Conservation (phyloP, 495 filamentous ascomycete genomes). For the Podospora pseudocomata region DNA sequence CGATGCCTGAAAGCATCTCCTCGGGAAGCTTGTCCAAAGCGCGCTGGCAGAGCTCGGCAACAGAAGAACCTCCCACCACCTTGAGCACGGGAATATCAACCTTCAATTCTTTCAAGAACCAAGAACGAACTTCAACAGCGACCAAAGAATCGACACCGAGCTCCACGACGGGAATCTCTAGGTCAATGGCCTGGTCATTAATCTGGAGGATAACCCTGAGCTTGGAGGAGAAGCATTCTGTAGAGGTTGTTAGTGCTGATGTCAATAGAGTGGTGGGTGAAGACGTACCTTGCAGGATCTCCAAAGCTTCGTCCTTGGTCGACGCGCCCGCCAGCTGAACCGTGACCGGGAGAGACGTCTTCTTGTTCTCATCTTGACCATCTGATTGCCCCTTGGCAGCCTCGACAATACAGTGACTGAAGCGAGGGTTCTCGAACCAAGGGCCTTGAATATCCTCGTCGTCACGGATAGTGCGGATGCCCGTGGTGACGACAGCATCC, state of each 20-base stretch:
- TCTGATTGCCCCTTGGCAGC: neutral
- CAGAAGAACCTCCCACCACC: constrained; percentile 41
- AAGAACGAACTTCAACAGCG: constrained; percentile 42
- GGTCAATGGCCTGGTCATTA: constrained; percentile 5
- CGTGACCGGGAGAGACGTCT: neutral
- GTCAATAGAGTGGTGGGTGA: neutral
- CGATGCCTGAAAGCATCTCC: neutral
- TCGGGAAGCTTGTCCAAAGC: constrained; percentile 12
- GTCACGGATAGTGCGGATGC: constrained; percentile 8
- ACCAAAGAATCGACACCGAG: constrained; percentile 46
- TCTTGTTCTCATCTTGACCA: constrained; percentile 1
- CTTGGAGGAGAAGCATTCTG: constrained; percentile 11
- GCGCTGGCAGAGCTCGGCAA: constrained; percentile 26
- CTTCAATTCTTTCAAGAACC: constrained; percentile 41
- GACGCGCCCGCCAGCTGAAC: neutral
- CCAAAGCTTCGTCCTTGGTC: neutral
- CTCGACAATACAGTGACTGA: constrained; percentile 1
- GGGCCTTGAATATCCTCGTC: constrained; percentile 9
- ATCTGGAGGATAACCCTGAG: constrained; percentile 14
- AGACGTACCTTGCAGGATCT: neutral
- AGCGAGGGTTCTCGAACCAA: neutral
- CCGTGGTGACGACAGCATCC: constrained; percentile 1
- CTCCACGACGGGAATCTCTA: constrained; percentile 12
- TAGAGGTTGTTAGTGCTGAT: neutral
- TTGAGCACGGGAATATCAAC: constrained; percentile 48